Percentiles rank a stretch among this genome's conserved stretches.
Evolutionary conservation across 2,329 filamentous ascomycete species (phyloP).

Genomic region (Nemania diffusa): DNA sequence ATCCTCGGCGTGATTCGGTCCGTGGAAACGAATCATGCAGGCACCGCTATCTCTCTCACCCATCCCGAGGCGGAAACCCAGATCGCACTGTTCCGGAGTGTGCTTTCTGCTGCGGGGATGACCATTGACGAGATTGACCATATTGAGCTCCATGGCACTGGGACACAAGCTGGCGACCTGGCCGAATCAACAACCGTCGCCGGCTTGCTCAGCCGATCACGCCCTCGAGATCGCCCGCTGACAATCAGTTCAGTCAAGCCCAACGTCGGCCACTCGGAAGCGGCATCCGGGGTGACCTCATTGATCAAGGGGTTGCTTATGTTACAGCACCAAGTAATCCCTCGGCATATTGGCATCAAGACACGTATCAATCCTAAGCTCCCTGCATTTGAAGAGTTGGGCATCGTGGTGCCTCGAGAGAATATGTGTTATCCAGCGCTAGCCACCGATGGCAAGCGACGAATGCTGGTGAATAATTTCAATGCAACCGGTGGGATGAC

Average conservation of each 20-base stretch:
- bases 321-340: conserved; percentile 33
- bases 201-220: conserved; percentile 57
- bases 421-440: conserved; percentile 51
- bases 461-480: conserved; percentile 42
- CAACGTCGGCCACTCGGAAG: conserved; percentile 38
- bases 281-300: conserved; percentile 29
- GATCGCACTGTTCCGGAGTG: conserved; percentile 66
- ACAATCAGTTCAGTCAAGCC: conserved; percentile 34
- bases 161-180: conserved; percentile 75
- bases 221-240: conserved; percentile 11
- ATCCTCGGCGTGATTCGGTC: conserved; percentile 69
- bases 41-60: conserved; percentile 76
- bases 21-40: conserved; percentile 76
- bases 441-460: conserved; percentile 50
- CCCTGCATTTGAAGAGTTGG: conserved; percentile 21
- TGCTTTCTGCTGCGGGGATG: conserved; percentile 67
- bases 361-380: conserved; percentile 34
- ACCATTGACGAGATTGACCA: conserved; percentile 65
- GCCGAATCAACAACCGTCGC: conserved; percentile 71
- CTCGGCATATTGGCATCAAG: conserved; percentile 36
- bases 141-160: conserved; percentile 76
- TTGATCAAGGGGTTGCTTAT: conserved; percentile 37
- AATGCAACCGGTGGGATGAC: conserved; percentile 39
- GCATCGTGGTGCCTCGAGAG: conserved; percentile 46
- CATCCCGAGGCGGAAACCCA: conserved; percentile 74